A percentile compares a stretch with the other conserved stretches of the same genome.
Evolutionary conservation across 306 rosid genomes (phyloP).

Genomic region (Dalbergia cochinchinensis): DNA sequence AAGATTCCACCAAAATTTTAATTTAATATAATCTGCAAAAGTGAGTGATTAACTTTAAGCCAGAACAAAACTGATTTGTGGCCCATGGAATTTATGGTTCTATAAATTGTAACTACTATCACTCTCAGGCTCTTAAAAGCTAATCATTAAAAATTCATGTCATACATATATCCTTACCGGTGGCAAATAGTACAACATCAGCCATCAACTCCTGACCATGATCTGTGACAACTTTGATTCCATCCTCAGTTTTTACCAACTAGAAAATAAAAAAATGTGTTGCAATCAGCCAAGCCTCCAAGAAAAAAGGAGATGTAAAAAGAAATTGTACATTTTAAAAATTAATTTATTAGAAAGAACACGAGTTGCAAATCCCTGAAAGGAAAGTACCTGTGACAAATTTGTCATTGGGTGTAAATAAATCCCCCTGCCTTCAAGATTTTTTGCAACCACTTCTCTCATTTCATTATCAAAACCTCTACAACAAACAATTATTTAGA

Average conservation of each 20-base stretch:
- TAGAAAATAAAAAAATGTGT: constrained; percentile 44
- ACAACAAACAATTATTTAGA: constrained; percentile 38
- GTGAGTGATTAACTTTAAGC: not conserved
- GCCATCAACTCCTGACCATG: constrained; percentile 90
- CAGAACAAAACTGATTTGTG: not conserved
- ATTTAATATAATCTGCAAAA: constrained; percentile 4
- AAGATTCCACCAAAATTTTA: not conserved
- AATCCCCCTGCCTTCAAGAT: constrained; percentile 94
- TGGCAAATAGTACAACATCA: constrained; percentile 92
- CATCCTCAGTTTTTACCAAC: constrained; percentile 82
- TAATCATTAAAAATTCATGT: constrained; percentile 1
- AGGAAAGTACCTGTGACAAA: constrained; percentile 69
- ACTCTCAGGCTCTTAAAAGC: not conserved
- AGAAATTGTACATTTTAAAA: not conserved
- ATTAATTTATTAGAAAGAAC: constrained; percentile 9
- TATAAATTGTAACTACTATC: not conserved
- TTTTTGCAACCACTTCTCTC: constrained; percentile 94
- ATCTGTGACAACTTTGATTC: constrained; percentile 85
- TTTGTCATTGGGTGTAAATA: constrained; percentile 77
- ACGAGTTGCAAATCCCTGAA: constrained; percentile 10
- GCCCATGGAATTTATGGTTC: not conserved
- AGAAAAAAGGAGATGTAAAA: constrained; percentile 14
- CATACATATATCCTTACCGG: constrained; percentile 65
- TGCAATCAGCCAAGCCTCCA: constrained; percentile 37
- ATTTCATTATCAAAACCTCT: constrained; percentile 99